A percentile compares a stretch with the other conserved stretches of the same genome.
These are phyloP conservation scores for Rutstroemia sp. DNA, from an alignment of 2,329 filamentous ascomycete genomes.

Conservation along the genomic window DNA sequence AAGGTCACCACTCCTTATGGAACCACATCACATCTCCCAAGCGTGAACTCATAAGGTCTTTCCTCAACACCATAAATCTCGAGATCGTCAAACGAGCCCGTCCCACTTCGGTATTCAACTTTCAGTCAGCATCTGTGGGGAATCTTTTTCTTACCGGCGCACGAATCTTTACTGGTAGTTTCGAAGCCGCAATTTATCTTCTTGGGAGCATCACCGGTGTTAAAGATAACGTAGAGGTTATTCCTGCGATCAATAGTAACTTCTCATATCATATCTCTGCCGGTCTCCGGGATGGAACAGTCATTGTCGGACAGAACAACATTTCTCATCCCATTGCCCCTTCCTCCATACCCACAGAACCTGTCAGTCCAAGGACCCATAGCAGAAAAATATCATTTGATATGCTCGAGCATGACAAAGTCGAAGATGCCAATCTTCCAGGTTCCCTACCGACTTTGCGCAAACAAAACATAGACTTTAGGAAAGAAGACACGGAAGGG, in stretches of 20 bases:
- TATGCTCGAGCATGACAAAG: constrained; percentile 50
- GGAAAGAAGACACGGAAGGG: constrained; percentile 67
- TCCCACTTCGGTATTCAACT: constrained; percentile 69
- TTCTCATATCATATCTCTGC: constrained; percentile 94
- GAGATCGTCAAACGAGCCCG: constrained; percentile 72
- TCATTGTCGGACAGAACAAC: constrained; percentile 83
- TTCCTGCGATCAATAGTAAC: constrained; percentile 90
- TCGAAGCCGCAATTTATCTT: constrained; percentile 88
- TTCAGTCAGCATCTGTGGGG: constrained; percentile 66
- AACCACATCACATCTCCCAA: constrained; percentile 60
- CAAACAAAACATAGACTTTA: constrained; percentile 74
- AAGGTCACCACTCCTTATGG: constrained; percentile 70
- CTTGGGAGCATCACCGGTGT: constrained; percentile 83
- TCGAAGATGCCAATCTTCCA: constrained; percentile 75
- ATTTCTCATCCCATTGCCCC: constrained; percentile 64
- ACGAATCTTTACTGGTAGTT: constrained; percentile 82
- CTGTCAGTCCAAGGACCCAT: constrained; percentile 13
- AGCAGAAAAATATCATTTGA: constrained; percentile 28
- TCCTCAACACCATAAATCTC: constrained; percentile 68
- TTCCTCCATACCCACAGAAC: constrained; percentile 12
- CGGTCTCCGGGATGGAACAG: constrained; percentile 59
- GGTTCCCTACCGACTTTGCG: constrained; percentile 75
- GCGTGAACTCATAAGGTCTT: constrained; percentile 68
- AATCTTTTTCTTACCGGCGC: constrained; percentile 80
- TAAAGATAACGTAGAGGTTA: constrained; percentile 65